Conservation (phyloP, 2,329 filamentous ascomycete genomes). For the Paecilomyces niveus region DNA sequence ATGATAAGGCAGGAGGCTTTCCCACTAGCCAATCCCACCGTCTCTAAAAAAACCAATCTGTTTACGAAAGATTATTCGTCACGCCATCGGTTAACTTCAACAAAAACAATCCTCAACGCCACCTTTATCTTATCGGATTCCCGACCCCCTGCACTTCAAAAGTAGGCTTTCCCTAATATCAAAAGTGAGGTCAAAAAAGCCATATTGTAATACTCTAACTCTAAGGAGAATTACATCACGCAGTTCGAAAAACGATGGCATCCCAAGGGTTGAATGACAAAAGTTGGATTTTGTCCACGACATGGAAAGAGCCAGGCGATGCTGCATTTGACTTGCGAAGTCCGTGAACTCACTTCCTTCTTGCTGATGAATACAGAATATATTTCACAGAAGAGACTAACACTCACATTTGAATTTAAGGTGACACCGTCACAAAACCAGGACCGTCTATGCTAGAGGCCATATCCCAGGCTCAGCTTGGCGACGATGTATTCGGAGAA, state of each 20-base stretch:
- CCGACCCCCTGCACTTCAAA: no score
- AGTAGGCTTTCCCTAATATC: no score
- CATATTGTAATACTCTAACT: background rate
- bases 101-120: no score
- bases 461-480: constrained; percentile 63
- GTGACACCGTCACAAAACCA: constrained; percentile 67
- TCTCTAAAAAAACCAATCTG: no score
- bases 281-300: background rate
- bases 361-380: background rate
- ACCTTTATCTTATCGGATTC: no score
- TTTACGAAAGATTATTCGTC: no score
- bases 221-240: background rate
- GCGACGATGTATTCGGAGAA: constrained; percentile 75
- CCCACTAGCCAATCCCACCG: no score
- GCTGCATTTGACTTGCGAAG: background rate
- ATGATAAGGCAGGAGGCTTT: no score
- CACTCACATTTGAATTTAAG: constrained; percentile 24
- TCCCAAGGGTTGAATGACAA: background rate
- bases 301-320: background rate
- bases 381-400: background rate
- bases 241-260: background rate
- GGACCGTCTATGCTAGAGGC: constrained; percentile 75
- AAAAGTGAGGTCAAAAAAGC: background rate
- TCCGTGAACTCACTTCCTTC: background rate
- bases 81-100: no score